Percentiles rank a stretch among this genome's conserved stretches.
These are phyloP conservation scores for Cornus florida DNA, from an alignment of 148 eudicot species.

Conservation along the genomic window DNA sequence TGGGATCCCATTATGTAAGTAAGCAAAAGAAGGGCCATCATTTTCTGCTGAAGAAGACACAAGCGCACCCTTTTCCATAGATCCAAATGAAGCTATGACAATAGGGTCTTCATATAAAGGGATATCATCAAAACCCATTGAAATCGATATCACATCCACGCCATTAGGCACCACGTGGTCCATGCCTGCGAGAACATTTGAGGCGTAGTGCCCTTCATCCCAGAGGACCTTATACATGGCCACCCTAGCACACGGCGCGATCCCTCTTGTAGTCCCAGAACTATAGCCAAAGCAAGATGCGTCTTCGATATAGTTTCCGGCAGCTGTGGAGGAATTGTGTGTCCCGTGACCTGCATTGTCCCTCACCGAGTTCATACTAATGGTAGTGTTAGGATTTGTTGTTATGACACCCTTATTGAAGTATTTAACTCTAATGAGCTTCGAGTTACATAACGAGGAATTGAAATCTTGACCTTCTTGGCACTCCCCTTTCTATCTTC, in stretches of 20 bases:
- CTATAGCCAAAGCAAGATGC: constrained; percentile 32
- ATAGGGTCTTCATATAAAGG: too few species aligned
- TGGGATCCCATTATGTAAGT: too few species aligned
- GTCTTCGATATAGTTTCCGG: constrained; percentile 24
- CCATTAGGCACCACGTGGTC: constrained; percentile 43
- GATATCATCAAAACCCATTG: not conserved
- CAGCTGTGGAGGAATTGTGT: constrained; percentile 31
- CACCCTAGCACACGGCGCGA: constrained; percentile 33
- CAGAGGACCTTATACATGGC: constrained; percentile 35
- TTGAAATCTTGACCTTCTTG: constrained; percentile 32
- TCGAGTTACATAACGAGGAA: constrained; percentile 36
- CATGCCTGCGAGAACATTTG: constrained; percentile 31
- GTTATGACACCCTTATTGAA: constrained; percentile 33
- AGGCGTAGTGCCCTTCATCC: constrained; percentile 8
- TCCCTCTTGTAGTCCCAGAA: constrained; percentile 31
- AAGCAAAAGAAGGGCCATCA: too few species aligned
- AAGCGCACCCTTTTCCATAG: not conserved
- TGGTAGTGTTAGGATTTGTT: constrained; percentile 19
- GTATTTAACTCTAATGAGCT: constrained; percentile 43
- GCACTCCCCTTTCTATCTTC: constrained; percentile 20
- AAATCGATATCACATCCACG: constrained; percentile 37
- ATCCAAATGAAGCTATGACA: too few species aligned
- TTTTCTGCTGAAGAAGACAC: too few species aligned
- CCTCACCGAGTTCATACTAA: constrained; percentile 27
- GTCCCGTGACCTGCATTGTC: constrained; percentile 34